These are phyloP conservation scores for Fraxinus nigra DNA, from an alignment of 305 asterid species.

Conservation along the genomic window DNA sequence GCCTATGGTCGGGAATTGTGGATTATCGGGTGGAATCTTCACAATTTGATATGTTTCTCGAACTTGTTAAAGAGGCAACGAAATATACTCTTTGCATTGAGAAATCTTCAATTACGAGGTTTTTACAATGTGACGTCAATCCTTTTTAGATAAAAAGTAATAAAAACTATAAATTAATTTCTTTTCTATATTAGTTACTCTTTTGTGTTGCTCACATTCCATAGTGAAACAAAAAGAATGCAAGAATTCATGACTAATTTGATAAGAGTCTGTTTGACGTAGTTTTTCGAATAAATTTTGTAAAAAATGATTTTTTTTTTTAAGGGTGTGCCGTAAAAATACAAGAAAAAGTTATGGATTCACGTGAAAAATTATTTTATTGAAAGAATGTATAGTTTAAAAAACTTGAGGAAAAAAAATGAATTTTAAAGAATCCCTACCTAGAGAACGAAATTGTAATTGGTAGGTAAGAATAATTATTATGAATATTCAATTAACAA, in stretches of 20 bases:
- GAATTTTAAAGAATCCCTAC: background rate
- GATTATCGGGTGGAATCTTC: background rate
- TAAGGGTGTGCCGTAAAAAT: background rate
- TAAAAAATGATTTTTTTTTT: too few relatives aligned
- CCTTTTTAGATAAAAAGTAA: background rate
- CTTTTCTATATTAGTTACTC: background rate
- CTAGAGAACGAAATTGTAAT: too few relatives aligned
- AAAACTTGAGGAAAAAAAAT: too few relatives aligned
- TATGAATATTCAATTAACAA: background rate
- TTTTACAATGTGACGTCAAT: background rate
- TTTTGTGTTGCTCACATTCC: background rate
- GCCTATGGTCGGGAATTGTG: background rate
- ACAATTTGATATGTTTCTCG: background rate
- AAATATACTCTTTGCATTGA: background rate
- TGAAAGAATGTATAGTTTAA: too few relatives aligned
- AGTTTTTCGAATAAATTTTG: background rate
- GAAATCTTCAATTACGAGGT: background rate
- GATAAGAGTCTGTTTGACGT: background rate
- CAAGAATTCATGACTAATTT: background rate
- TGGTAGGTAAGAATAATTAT: background rate
- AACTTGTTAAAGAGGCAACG: background rate
- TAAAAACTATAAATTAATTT: background rate
- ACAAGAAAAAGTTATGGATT: background rate
- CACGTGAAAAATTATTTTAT: background rate
- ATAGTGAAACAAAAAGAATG: background rate